Percentiles rank a stretch among this genome's conserved stretches.
Evolutionary conservation across 106 monocot species (phyloP).

Genomic region (Allium cepa): DNA sequence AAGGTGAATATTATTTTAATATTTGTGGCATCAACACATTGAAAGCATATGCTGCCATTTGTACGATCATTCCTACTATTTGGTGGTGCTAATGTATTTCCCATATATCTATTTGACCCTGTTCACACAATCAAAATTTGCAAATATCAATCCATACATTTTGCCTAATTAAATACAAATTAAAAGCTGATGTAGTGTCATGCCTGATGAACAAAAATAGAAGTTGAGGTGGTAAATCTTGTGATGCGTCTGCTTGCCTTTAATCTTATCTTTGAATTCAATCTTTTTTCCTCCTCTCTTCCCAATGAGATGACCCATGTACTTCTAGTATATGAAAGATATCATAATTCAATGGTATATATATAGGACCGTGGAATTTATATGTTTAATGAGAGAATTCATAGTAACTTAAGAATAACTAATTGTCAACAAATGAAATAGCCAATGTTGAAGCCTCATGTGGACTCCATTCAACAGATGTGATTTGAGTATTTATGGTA

Average conservation of each 20-base stretch:
- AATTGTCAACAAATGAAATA: constrained; percentile 81
- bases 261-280: constrained; percentile 73
- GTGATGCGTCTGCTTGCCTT: constrained; percentile 80
- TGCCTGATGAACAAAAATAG: constrained; percentile 98
- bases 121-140: constrained; percentile 8
- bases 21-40: constrained; percentile 86
- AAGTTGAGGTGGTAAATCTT: constrained; percentile 91
- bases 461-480: constrained; percentile 95
- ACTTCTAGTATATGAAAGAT: constrained; percentile 11
- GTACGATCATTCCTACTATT: constrained; percentile 79
- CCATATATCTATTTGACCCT: too few species aligned
- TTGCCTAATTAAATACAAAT: too few species aligned
- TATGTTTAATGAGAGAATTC: too few species aligned
- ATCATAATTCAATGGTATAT: too few species aligned
- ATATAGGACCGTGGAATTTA: too few species aligned
- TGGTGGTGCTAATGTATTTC: constrained; percentile 92
- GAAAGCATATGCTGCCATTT: constrained; percentile 77
- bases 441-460: too few species aligned
- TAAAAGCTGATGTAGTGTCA: not conserved
- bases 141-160: too few species aligned
- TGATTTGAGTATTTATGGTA: constrained; percentile 86
- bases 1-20: constrained; percentile 54
- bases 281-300: constrained; percentile 94
- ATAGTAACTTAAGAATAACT: constrained; percentile 78
- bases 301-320: constrained; percentile 90